These are phyloP conservation scores for Haplosporangium gracile DNA, from an alignment of 192 early-diverging fungal genomes.

Conservation along the genomic window DNA sequence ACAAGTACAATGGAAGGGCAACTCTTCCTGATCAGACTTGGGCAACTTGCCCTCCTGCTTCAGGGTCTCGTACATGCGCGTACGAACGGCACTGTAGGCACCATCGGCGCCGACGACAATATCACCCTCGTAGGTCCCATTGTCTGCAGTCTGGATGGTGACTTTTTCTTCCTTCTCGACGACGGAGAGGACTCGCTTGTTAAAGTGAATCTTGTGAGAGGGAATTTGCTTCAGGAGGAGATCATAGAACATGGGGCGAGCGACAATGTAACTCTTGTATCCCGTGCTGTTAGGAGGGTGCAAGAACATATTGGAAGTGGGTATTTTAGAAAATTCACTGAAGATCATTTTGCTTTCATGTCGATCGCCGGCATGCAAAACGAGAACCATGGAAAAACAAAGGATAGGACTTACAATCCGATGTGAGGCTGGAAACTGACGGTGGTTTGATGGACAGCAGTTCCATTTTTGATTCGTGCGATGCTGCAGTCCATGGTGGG, in stretches of 20 bases:
- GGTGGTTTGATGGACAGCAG: not conserved
- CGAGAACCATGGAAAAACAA: not conserved
- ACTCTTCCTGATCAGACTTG: not conserved
- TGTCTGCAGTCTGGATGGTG: constrained; percentile 24
- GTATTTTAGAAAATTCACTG: not conserved
- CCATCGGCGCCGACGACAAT: constrained; percentile 55
- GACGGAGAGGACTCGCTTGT: constrained; percentile 23
- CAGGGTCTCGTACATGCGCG: constrained; percentile 12
- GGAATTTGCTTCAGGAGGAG: not conserved
- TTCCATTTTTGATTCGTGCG: not conserved
- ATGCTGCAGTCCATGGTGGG: not conserved
- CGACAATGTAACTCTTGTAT: not conserved
- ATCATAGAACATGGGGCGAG: constrained; percentile 16
- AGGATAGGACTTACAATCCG: not conserved
- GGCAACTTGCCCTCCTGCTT: constrained; percentile 1
- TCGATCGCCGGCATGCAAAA: not conserved
- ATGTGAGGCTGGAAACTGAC: constrained; percentile 1
- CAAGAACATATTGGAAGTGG: not conserved
- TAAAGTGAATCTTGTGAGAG: constrained; percentile 20
- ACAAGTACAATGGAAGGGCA: not conserved
- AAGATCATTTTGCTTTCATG: not conserved
- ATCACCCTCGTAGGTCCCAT: constrained; percentile 15
- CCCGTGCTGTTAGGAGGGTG: not conserved
- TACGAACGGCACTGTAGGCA: constrained; percentile 31
- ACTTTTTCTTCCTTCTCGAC: constrained; percentile 26